These are phyloP conservation scores for Hirsutella thompsonii DNA, from an alignment of 2,329 filamentous ascomycete species.

Conservation along the genomic window DNA sequence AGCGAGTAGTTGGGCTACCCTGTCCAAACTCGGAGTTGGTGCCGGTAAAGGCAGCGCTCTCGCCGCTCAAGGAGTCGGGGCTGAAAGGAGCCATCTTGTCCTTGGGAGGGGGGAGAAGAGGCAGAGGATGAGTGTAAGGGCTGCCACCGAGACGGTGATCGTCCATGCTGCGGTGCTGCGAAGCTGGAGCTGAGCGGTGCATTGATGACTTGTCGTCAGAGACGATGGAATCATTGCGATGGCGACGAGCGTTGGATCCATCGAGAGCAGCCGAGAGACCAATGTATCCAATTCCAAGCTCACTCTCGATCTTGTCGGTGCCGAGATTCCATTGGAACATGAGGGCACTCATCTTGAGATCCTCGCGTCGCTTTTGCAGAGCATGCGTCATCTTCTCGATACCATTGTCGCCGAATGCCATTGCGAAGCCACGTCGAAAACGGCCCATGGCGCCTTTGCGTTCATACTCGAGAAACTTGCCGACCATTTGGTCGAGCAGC, in stretches of 20 bases:
- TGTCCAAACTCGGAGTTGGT: constrained; percentile 2
- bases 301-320: constrained; percentile 41
- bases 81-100: constrained; percentile 2
- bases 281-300: constrained; percentile 54
- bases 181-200: background rate
- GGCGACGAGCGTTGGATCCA: constrained; percentile 14
- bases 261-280: constrained; percentile 53
- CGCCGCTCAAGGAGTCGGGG: constrained; percentile 6
- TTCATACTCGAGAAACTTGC: constrained; percentile 48
- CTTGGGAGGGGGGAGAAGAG: constrained; percentile 3
- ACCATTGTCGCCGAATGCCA: constrained; percentile 49
- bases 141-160: constrained; percentile 1
- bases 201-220: constrained; percentile 5
- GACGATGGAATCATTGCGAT: constrained; percentile 3
- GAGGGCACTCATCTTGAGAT: constrained; percentile 48
- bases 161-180: constrained; percentile 5
- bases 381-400: constrained; percentile 46
- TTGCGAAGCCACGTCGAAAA: constrained; percentile 47
- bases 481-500: constrained; percentile 49
- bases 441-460: constrained; percentile 46
- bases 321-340: constrained; percentile 55
- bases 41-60: constrained; percentile 4
- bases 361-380: constrained; percentile 44
- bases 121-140: background rate
- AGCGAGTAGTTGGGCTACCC: constrained; percentile 5